These are phyloP conservation scores for Yamadazyma sp. DNA, from an alignment of 1,139 yeast species.

Conservation along the genomic window DNA sequence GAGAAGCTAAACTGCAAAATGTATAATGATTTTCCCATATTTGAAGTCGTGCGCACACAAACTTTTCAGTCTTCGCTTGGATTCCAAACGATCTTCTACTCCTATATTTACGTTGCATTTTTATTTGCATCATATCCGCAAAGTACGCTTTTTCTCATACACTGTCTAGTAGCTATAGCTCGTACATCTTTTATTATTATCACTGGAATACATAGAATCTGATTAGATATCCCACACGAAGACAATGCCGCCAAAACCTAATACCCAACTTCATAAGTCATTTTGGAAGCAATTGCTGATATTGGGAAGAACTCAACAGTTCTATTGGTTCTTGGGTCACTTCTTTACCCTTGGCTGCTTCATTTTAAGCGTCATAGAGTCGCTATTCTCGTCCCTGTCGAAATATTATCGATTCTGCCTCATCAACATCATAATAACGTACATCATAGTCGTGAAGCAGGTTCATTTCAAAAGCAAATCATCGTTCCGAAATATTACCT, in stretches of 20 bases:
- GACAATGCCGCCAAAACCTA: background rate
- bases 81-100: constrained; percentile 1
- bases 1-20: too few species aligned
- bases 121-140: background rate
- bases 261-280: constrained; percentile 1
- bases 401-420: constrained; percentile 39
- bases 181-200: too few species aligned
- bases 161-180: too few species aligned
- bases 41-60: too few species aligned
- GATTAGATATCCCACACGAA: too few species aligned
- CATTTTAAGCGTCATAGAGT: constrained; percentile 26
- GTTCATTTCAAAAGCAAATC: constrained; percentile 33
- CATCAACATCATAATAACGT: constrained; percentile 44
- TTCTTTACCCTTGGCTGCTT: constrained; percentile 38
- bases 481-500: constrained; percentile 24
- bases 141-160: background rate
- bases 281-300: constrained; percentile 8
- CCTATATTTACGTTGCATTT: background rate
- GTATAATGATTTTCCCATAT: too few species aligned
- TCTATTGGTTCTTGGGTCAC: constrained; percentile 57
- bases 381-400: constrained; percentile 31
- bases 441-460: constrained; percentile 49
- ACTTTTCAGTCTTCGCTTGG: background rate
- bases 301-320: constrained; percentile 42
- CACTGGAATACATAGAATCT: too few species aligned